A percentile compares a stretch with the other conserved stretches of the same genome.
Evolutionary conservation across 164 flowering plant genomes (phyloP).

Genomic region (Chimonanthus praecox): DNA sequence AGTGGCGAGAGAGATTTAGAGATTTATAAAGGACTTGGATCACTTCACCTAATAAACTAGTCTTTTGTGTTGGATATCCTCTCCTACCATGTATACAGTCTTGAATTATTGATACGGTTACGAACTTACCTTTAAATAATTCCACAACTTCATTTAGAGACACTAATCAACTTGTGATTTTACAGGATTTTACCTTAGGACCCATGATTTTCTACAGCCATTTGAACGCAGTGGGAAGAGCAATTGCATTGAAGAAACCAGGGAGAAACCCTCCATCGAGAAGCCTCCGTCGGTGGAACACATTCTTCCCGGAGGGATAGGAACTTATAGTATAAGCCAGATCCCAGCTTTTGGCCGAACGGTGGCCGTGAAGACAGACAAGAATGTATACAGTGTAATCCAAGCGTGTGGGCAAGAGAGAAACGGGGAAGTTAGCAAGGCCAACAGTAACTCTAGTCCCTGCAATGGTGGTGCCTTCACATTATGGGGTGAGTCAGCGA

Average conservation of each 20-base stretch:
- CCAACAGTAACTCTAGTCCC: constrained; percentile 49
- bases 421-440: constrained; percentile 36
- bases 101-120: too few species aligned
- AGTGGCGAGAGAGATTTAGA: too few species aligned
- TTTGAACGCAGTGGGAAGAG: constrained; percentile 48
- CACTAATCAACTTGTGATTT: background rate
- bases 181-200: constrained; percentile 56
- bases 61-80: too few species aligned
- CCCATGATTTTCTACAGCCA: constrained; percentile 83
- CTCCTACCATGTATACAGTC: too few species aligned
- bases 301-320: constrained; percentile 86
- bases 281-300: constrained; percentile 61
- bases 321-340: constrained; percentile 82
- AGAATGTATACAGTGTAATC: constrained; percentile 23
- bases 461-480: constrained; percentile 68
- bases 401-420: constrained; percentile 41
- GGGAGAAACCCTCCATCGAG: constrained; percentile 21
- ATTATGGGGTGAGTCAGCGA: constrained; percentile 75
- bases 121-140: too few species aligned
- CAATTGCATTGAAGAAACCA: constrained; percentile 41
- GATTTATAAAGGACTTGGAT: too few species aligned
- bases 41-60: too few species aligned
- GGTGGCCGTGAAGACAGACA: constrained; percentile 53
- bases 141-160: too few species aligned
- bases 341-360: constrained; percentile 43